Conservation (phyloP, 345 rosid species). For the Excoecaria agallocha region DNA sequence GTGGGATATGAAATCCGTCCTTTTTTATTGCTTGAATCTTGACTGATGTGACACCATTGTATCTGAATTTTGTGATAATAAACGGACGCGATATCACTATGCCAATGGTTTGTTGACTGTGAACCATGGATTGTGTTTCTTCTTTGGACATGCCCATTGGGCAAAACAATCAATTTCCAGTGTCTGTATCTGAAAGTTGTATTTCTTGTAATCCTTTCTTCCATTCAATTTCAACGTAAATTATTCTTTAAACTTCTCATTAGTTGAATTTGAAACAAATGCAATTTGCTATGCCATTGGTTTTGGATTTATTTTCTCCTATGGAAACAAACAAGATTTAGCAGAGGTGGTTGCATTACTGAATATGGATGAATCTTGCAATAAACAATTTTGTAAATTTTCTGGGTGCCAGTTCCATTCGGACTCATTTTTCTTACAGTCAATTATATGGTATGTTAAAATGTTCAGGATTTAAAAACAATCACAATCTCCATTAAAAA, state of each 20-base stretch:
- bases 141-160: neutral
- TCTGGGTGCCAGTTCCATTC: no score
- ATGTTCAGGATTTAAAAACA: neutral
- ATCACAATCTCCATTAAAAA: no score
- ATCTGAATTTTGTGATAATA: neutral
- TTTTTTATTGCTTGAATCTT: neutral
- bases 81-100: neutral
- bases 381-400: neutral
- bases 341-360: neutral
- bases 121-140: neutral
- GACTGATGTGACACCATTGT: neutral
- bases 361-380: neutral
- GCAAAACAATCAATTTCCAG: neutral
- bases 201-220: neutral
- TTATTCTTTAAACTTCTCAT: neutral
- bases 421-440: neutral
- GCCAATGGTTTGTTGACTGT: no score
- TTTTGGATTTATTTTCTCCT: neutral
- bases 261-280: neutral
- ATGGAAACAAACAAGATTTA: neutral
- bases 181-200: neutral
- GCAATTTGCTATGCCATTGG: neutral
- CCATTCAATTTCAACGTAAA: neutral
- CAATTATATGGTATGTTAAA: neutral
- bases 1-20: conserved; percentile 1